Evolutionary conservation across 2,329 filamentous ascomycete genomes (phyloP), one percentile per base, ranked within the genome.

Genomic region (Aureobasidium sp.): DNA sequence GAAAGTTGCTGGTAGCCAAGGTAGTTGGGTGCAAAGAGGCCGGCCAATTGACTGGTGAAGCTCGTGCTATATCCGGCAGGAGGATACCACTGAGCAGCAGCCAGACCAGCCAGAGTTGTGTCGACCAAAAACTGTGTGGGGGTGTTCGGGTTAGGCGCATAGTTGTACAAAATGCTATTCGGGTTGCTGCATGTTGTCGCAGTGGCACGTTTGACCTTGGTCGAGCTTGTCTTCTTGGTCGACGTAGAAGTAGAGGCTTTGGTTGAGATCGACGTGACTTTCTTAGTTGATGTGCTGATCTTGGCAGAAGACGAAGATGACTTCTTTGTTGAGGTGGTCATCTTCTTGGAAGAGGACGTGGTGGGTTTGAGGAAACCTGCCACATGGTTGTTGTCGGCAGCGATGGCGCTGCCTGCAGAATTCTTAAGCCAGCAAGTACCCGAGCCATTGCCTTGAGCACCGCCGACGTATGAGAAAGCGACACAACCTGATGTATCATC

Each of bases 371-470:
- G 39, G 44, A 64, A 61, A 7, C 55, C 63, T 29, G 63, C 48
- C 10, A 65, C 41, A 12, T 51, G 47, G 39, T 65, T 63, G 17
- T 26, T 53, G 26, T 51, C 63, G 34, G 63, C 62, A n/a, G 44
- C 27, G 9, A 32, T 62, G 2, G 61, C 39, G 34, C n/a, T 61
- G 26, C 63, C 63, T 17, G 59, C 52, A 27, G 36, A 44, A 34
- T 47, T 65, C 57, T 65, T 65, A 20, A 65, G 36, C 63, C 63
- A 65, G 24, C 63, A 65, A 5, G 61, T 65, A n/a, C 63, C 63
- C 20, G 7, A 1, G 1, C 56, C 46, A 2, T 12, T 13, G 7
- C 63, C 63, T 24, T 37, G 13, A n/a, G 46, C 52, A 15, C 57
- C 65, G 32, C 65, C 63, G 4, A 66, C 63, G 50, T 66, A 66